Percentiles rank a stretch among this genome's conserved stretches.
Conservation (phyloP, 2,329 filamentous ascomycete genomes). For the Chrysosporium keratinophilum region DNA sequence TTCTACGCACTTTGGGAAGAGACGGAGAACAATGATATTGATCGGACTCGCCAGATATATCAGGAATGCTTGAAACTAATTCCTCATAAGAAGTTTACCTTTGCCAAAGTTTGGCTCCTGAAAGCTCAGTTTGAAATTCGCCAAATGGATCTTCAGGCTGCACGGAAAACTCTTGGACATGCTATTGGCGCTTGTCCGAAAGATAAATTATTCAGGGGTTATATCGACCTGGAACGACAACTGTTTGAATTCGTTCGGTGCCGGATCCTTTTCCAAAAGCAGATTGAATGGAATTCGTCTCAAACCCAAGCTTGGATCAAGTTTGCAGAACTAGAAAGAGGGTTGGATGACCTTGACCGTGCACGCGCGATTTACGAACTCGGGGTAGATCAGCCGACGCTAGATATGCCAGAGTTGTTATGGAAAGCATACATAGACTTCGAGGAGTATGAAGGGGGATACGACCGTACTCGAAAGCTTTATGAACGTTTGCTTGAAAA, state of each 20-base stretch:
- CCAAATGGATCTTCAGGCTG: constrained; percentile 66
- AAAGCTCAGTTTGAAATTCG: constrained; percentile 90
- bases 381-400: constrained; percentile 65
- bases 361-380: constrained; percentile 86
- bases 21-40: constrained; percentile 65
- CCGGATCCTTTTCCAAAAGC: constrained; percentile 84
- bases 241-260: constrained; percentile 90
- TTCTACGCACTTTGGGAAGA: constrained; percentile 97
- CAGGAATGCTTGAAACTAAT: constrained; percentile 76
- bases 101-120: constrained; percentile 90
- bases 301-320: constrained; percentile 95
- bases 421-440: constrained; percentile 99
- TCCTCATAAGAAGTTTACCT: constrained; percentile 94
- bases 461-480: constrained; percentile 65
- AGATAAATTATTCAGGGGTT: constrained; percentile 86
- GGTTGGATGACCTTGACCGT: constrained; percentile 79
- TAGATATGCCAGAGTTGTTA: constrained; percentile 95
- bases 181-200: constrained; percentile 93
- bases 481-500: constrained; percentile 88
- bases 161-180: constrained; percentile 79
- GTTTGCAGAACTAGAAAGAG: constrained; percentile 86
- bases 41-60: constrained; percentile 81
- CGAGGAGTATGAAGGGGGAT: constrained; percentile 90
- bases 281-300: constrained; percentile 79
- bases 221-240: constrained; percentile 84